Evolutionary conservation across 2,329 filamentous ascomycete genomes (phyloP).

Genomic region (Pseudogymnoascus sp.): DNA sequence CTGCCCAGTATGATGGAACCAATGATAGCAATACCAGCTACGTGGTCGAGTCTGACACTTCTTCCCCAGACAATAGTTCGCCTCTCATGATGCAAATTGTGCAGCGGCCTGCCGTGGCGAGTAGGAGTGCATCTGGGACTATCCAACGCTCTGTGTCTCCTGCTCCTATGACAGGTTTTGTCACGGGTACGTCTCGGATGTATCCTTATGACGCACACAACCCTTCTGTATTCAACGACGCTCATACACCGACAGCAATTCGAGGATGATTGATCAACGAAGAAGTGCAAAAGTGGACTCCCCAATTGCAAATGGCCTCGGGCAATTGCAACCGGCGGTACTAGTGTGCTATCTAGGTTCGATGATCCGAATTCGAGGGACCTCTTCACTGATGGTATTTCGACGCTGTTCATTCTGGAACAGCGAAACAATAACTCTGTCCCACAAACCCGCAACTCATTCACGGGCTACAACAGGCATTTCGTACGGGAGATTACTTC

Average conservation of each 20-base stretch:
- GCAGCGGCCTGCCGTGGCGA: conserved; percentile 29
- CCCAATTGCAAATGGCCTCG: background rate
- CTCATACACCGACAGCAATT: conserved; percentile 31
- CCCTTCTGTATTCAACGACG: conserved; percentile 28
- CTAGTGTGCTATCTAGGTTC: background rate
- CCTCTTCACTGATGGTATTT: conserved; percentile 7
- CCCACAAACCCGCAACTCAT: conserved; percentile 1
- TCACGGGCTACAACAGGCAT: background rate
- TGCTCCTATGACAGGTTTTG: conserved; percentile 38
- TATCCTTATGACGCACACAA: conserved; percentile 28
- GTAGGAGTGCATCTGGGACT: conserved; percentile 28
- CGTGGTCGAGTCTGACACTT: conserved; percentile 22
- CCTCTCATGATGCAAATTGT: conserved; percentile 22
- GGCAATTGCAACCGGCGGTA: background rate
- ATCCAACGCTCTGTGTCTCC: conserved; percentile 34
- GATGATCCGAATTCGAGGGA: background rate
- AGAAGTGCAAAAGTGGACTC: background rate
- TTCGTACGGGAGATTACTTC: conserved; percentile 1
- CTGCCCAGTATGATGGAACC: conserved; percentile 37
- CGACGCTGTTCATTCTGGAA: background rate
- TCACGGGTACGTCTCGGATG: conserved; percentile 37
- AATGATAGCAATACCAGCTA: conserved; percentile 29
- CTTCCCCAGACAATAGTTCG: conserved; percentile 19
- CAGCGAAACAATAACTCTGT: background rate
- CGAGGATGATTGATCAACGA: conserved; percentile 22